Base-by-base conservation (phyloP, 83 land plant genomes). In the Picea abies region DNA sequence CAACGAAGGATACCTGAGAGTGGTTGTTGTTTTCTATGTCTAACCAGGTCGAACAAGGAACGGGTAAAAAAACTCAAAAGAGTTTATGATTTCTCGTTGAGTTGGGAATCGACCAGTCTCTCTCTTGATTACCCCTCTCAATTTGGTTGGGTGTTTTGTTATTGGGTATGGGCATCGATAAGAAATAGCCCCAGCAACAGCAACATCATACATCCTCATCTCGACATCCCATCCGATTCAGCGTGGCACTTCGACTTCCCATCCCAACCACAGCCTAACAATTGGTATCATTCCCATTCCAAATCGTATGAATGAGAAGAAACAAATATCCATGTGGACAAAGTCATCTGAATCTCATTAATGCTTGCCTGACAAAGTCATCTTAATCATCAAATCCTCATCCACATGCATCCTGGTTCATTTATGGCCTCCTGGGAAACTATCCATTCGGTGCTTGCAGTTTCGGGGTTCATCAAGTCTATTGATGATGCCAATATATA, bases 111-210 rank as follows among this genome's bases (percentile, higher is more conserved):
- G 39, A 70, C 47, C 39, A 70, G 73, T 52, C 14, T 12, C 56
- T 47, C 35, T 67, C 35, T 37, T 37, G 70, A 11, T 67, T 67
- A 29, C 14, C 56, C 56, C 12, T 52, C 56, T 52, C 14, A 12
- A 52, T 52, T 52, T 12, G 56, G 56, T 52, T 52, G 56, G 56
- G 56, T 52, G 10, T 52, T 52, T 52, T 52, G 56, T 52, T 11
- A 52, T 52, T 67, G 70, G 56, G 77, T 52, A 73, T 44, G 77
- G 77, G 77, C 4, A 73, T 73, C 56, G 77, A 73, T 16, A 58
- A 73, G 77, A 58, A 22, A 20, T 58, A 23, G 39, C 77, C 56
- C 1, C 58, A 19, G 37, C 77, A 73, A 19, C 15, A 39, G 47
- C 77, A 20, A 44, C 77, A 32, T 52, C 56, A 52, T 11, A 52